Percentiles rank a stretch among this genome's conserved stretches.
phyloP scores from a whole-genome alignment of 202 grass and related monocot genomes.

The Schoenoplectus tabernaemontani region DNA sequence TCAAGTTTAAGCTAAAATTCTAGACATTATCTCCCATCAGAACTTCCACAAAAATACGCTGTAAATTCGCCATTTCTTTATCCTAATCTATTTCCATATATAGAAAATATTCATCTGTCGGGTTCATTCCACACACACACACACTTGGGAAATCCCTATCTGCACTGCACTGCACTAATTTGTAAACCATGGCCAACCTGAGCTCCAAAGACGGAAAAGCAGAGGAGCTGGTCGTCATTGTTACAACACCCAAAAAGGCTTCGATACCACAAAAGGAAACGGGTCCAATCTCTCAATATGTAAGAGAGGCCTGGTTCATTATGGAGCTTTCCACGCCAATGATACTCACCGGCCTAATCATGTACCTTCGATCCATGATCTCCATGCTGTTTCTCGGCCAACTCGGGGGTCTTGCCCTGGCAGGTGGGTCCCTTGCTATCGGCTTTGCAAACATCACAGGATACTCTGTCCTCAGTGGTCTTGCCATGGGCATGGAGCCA shows the following conservation, averaged over 20 bases:
- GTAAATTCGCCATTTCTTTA: too few relatives aligned
- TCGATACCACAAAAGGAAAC: neutral
- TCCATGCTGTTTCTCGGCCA: conserved; percentile 94
- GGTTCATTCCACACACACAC: neutral
- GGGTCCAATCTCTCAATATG: neutral
- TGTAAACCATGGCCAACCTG: conserved; percentile 1
- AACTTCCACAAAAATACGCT: too few relatives aligned
- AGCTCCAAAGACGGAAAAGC: neutral
- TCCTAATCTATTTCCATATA: neutral
- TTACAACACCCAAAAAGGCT: neutral
- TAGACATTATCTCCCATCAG: too few relatives aligned
- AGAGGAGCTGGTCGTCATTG: neutral
- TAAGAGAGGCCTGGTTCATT: conserved; percentile 44
- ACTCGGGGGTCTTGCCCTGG: conserved; percentile 62
- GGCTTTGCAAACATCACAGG: conserved; percentile 97
- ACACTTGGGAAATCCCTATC: neutral
- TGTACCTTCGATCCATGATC: conserved; percentile 91
- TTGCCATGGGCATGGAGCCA: conserved; percentile 93
- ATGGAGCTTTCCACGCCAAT: conserved; percentile 58
- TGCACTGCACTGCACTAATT: neutral
- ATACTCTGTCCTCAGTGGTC: conserved; percentile 70
- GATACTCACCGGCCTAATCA: conserved; percentile 66
- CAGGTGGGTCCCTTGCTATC: conserved; percentile 81
- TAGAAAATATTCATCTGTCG: too few relatives aligned
- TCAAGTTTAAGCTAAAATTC: neutral